Evolutionary conservation across 352 stramenopile species (phyloP).

Genomic region (Globisporangium mamillatum): DNA sequence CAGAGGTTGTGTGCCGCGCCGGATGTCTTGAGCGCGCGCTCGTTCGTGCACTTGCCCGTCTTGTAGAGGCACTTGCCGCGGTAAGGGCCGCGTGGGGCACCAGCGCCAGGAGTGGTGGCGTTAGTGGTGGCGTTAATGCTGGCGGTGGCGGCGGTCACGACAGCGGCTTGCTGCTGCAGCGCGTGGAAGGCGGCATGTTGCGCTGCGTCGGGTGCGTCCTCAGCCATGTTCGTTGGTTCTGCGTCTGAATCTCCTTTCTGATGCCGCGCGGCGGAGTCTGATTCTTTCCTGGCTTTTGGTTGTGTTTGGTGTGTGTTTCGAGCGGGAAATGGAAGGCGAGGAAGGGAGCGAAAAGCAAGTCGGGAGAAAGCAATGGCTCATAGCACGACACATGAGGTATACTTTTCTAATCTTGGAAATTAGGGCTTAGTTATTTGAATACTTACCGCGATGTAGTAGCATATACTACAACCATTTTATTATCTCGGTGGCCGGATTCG

Average conservation of each 20-base stretch:
- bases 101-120: slow-evolving; percentile 28
- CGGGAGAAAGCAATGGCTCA: too few relatives aligned
- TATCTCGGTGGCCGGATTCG: too few relatives aligned
- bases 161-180: background rate
- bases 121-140: background rate
- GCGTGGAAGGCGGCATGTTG: slow-evolving; percentile 9
- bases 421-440: too few relatives aligned
- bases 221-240: slow-evolving; percentile 4
- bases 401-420: too few relatives aligned
- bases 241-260: slow-evolving; percentile 11
- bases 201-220: background rate
- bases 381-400: too few relatives aligned
- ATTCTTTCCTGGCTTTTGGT: background rate
- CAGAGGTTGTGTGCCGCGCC: slow-evolving; percentile 82
- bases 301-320: too few relatives aligned
- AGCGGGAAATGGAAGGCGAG: too few relatives aligned
- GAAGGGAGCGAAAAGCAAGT: too few relatives aligned
- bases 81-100: slow-evolving; percentile 22
- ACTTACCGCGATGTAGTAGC: too few relatives aligned
- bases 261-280: slow-evolving; percentile 8
- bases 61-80: slow-evolving; percentile 86
- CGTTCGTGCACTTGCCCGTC: slow-evolving; percentile 83
- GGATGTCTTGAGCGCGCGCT: slow-evolving; percentile 84
- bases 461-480: too few relatives aligned
- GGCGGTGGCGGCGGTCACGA: background rate